phyloP scores from a whole-genome alignment of 768 basidiomycete species.

The Russula olivacea region DNA sequence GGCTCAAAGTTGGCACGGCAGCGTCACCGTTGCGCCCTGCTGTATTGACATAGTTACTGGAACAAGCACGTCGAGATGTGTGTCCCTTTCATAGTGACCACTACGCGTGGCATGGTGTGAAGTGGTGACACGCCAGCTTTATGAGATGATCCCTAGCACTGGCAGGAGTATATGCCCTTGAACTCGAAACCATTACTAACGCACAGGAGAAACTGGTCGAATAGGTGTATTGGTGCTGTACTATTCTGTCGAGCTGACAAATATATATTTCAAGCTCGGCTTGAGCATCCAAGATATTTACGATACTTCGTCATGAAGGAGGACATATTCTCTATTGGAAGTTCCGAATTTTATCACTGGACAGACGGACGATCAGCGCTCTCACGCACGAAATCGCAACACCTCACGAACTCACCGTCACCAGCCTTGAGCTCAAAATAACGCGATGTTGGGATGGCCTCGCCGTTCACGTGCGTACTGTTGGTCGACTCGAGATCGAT shows the following conservation, averaged over 20 bases:
- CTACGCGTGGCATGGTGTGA: too few relatives aligned
- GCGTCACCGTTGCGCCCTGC: too few relatives aligned
- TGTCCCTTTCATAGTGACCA: background rate
- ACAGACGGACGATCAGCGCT: background rate
- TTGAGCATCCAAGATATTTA: constrained; percentile 3
- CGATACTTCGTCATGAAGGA: constrained; percentile 70
- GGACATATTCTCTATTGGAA: constrained; percentile 76
- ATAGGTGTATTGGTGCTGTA: too few relatives aligned
- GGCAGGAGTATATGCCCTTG: too few relatives aligned
- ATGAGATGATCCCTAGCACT: background rate
- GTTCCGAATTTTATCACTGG: constrained; percentile 83
- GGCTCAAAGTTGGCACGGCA: background rate
- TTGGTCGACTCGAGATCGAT: constrained; percentile 99
- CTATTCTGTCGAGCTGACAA: too few relatives aligned
- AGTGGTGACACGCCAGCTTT: background rate
- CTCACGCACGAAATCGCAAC: constrained; percentile 3
- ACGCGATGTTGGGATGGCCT: constrained; percentile 74
- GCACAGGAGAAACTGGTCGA: too few relatives aligned
- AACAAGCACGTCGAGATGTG: background rate
- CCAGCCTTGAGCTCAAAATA: constrained; percentile 78
- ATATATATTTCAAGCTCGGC: background rate
- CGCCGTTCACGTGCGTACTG: constrained; percentile 86
- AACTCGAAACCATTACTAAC: too few relatives aligned
- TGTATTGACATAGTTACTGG: background rate
- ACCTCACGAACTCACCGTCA: constrained; percentile 53